phyloP scores from a whole-genome alignment of 2,329 filamentous ascomycete genomes.

The Gnomoniopsis sp. region DNA sequence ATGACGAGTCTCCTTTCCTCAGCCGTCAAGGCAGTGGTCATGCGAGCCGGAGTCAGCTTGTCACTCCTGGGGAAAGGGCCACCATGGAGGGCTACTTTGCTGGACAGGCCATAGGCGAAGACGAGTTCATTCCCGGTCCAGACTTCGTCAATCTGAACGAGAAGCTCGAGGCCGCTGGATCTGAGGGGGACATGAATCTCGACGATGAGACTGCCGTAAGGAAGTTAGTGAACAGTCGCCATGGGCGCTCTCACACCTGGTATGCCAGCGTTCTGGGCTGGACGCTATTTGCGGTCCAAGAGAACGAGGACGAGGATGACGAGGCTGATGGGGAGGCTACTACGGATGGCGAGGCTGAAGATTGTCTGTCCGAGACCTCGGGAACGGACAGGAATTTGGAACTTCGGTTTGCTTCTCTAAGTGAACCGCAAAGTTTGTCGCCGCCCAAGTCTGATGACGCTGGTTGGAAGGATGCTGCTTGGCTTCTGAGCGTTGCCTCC shows the following conservation, averaged over 20 bases:
- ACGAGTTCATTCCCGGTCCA: constrained; percentile 44
- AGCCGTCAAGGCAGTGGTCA: constrained; percentile 46
- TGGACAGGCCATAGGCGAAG: constrained; percentile 28
- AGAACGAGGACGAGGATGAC: constrained; percentile 49
- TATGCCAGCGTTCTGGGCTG: constrained; percentile 57
- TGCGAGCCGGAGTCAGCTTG: constrained; percentile 39
- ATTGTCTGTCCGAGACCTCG: constrained; percentile 7
- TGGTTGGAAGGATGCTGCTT: constrained; percentile 65
- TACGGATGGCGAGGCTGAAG: constrained; percentile 17
- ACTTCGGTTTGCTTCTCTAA: constrained; percentile 34
- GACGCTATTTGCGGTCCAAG: constrained; percentile 60
- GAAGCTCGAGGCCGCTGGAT: constrained; percentile 51
- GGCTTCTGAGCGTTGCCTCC: constrained; percentile 62
- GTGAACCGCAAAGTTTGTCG: constrained; percentile 39
- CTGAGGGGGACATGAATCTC: constrained; percentile 41
- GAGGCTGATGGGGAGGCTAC: constrained; percentile 24
- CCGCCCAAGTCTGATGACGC: constrained; percentile 52
- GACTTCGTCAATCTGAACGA: constrained; percentile 64
- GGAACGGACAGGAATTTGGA: constrained; percentile 32
- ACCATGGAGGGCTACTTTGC: constrained; percentile 33
- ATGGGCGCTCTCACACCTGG: constrained; percentile 53
- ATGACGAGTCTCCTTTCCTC: constrained; percentile 32
- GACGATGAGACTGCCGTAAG: constrained; percentile 59
- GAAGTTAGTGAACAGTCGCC: constrained; percentile 49
- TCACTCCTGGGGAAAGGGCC: constrained; percentile 41